A percentile compares a stretch with the other conserved stretches of the same genome.
phyloP scores from a whole-genome alignment of 192 early-diverging fungal genomes.

The Chytriomyces sp. region DNA sequence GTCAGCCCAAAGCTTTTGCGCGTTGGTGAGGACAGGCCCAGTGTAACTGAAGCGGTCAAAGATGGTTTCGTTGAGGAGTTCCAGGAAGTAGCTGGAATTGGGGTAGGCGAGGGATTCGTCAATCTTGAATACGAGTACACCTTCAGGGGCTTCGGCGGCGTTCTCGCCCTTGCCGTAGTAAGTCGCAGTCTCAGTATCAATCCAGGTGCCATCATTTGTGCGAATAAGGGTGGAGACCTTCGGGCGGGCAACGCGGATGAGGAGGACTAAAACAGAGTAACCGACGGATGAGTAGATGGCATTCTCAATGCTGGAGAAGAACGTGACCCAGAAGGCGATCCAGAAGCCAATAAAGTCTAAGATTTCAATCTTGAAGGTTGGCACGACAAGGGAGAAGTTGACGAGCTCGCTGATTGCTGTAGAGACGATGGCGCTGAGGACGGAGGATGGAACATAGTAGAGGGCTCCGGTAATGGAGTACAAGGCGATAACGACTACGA shows the following conservation, averaged over 20 bases:
- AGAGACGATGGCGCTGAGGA: constrained; percentile 82
- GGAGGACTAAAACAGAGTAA: constrained; percentile 72
- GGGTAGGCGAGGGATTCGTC: constrained; percentile 72
- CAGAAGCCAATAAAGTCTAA: not conserved
- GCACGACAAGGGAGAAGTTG: constrained; percentile 58
- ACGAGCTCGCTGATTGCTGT: constrained; percentile 83
- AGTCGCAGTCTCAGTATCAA: constrained; percentile 28
- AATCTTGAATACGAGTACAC: constrained; percentile 70
- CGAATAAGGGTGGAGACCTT: constrained; percentile 49
- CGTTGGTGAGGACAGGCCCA: not conserved
- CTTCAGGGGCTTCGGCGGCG: constrained; percentile 45
- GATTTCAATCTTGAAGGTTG: not conserved
- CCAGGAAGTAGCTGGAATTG: constrained; percentile 60
- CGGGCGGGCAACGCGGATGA: constrained; percentile 80
- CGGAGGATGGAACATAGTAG: constrained; percentile 81
- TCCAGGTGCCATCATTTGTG: constrained; percentile 35
- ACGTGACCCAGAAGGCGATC: constrained; percentile 58
- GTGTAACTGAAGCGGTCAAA: constrained; percentile 32
- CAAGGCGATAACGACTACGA: constrained; percentile 80
- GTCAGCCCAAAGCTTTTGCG: constrained; percentile 42
- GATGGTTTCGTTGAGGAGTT: constrained; percentile 32
- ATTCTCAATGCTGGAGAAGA: constrained; percentile 72
- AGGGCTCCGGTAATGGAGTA: constrained; percentile 82
- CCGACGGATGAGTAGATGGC: constrained; percentile 80
- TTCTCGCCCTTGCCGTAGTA: too few relatives aligned